These are phyloP conservation scores for Sugiyamaella valdiviana DNA, from an alignment of 805 yeast species.

Conservation along the genomic window DNA sequence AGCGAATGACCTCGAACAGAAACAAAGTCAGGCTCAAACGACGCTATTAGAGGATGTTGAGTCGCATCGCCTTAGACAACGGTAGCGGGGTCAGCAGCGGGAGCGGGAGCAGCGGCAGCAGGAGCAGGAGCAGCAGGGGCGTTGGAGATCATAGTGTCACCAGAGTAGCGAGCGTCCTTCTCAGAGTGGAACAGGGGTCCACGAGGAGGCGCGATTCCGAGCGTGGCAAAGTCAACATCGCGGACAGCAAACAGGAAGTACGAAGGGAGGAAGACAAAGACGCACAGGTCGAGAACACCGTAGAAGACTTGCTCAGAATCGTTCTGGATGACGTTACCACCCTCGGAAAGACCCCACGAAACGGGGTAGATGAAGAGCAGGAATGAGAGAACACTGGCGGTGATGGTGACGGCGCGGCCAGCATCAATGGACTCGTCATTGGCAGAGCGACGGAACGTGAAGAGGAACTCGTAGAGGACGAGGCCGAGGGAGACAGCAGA, in stretches of 20 bases:
- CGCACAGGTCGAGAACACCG: slow-evolving; percentile 50
- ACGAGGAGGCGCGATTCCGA: slow-evolving; percentile 20
- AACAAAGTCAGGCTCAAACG: too few relatives aligned
- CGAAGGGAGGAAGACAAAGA: slow-evolving; percentile 30
- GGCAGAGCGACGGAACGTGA: slow-evolving; percentile 16
- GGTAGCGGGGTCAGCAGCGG: slow-evolving; percentile 8
- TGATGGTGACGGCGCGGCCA: slow-evolving; percentile 10
- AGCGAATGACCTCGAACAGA: neutral
- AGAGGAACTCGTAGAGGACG: slow-evolving; percentile 22
- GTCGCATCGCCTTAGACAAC: slow-evolving; percentile 1
- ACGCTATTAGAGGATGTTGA: neutral
- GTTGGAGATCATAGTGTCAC: slow-evolving; percentile 14
- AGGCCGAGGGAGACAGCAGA: slow-evolving; percentile 40
- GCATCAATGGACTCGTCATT: slow-evolving; percentile 3
- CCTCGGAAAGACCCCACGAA: slow-evolving; percentile 52
- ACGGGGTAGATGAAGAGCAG: slow-evolving; percentile 48
- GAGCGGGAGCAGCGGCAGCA: slow-evolving; percentile 12
- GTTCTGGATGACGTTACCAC: slow-evolving; percentile 55
- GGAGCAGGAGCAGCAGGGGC: slow-evolving; percentile 7
- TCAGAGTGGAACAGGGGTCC: slow-evolving; percentile 19
- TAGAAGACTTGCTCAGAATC: slow-evolving; percentile 55
- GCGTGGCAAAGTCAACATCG: slow-evolving; percentile 19
- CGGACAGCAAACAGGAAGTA: slow-evolving; percentile 20
- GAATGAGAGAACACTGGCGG: slow-evolving; percentile 26
- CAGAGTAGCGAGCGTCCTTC: slow-evolving; percentile 17